A percentile compares a stretch with the other conserved stretches of the same genome.
Conservation (phyloP, 768 basidiomycete species). For the Leccinum disarticulatum region DNA sequence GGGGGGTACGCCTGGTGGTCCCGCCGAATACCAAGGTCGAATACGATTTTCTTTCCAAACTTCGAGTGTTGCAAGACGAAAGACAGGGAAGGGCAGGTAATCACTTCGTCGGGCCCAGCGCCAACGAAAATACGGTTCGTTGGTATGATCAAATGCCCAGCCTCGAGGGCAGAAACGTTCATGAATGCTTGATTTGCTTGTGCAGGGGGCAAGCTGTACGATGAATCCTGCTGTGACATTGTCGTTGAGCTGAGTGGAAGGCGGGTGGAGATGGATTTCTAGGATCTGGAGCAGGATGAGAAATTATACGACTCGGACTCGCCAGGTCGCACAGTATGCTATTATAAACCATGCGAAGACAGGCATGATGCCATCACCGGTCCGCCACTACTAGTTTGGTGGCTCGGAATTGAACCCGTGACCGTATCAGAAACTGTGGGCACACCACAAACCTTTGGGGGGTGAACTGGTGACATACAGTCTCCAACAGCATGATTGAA, state of each 20-base stretch:
- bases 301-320: neutral
- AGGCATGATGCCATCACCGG: neutral
- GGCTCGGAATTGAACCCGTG: no score
- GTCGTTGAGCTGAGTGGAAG: neutral
- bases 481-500: no score
- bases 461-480: no score
- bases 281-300: neutral
- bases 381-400: no score
- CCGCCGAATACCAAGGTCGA: conserved; percentile 55
- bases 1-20: conserved; percentile 44
- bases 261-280: neutral
- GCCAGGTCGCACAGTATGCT: neutral
- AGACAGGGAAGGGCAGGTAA: conserved; percentile 26
- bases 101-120: neutral
- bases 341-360: neutral
- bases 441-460: no score
- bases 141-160: conserved; percentile 30
- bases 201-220: conserved; percentile 3
- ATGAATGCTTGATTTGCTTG: conserved; percentile 47
- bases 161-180: conserved; percentile 55
- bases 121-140: neutral
- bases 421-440: no score
- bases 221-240: neutral
- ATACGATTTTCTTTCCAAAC: conserved; percentile 40
- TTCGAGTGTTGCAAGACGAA: conserved; percentile 52